Evolutionary conservation across 139 green algal genomes (phyloP).

Genomic region (Mesotaenium endlicherianum): DNA sequence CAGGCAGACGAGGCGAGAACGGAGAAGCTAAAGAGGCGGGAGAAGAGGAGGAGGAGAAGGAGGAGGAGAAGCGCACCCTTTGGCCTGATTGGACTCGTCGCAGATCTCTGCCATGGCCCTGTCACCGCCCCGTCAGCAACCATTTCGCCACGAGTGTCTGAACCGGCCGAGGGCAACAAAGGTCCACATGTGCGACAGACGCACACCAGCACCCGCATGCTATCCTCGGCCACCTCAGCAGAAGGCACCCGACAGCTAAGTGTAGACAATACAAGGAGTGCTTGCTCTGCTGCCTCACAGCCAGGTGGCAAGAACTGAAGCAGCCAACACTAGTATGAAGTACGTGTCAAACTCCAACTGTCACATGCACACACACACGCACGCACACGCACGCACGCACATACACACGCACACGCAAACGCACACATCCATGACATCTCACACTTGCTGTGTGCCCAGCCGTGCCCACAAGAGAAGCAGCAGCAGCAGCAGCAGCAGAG

Average conservation of each 20-base stretch:
- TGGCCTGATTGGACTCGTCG: not conserved
- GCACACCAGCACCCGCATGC: too few relatives aligned
- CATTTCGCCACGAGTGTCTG: not conserved
- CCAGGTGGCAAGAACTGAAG: not conserved
- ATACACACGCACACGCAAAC: not conserved
- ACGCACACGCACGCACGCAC: not conserved
- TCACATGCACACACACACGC: not conserved
- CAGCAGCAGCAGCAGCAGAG: too few relatives aligned
- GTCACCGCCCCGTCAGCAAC: not conserved
- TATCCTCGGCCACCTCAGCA: not conserved
- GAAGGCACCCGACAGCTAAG: not conserved
- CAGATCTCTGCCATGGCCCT: not conserved
- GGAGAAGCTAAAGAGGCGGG: not conserved
- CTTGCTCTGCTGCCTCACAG: not conserved
- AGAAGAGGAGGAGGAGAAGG: not conserved
- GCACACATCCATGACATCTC: not conserved
- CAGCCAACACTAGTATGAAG: not conserved
- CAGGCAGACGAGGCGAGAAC: not conserved
- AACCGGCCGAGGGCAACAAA: too few relatives aligned
- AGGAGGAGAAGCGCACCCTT: not conserved
- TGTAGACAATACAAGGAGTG: not conserved
- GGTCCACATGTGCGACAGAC: too few relatives aligned
- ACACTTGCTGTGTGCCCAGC: too few relatives aligned
- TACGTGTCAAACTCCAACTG: not conserved
- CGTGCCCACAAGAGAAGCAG: too few relatives aligned